Base-by-base conservation (phyloP, 192 early-diverging fungal genomes). In the Ambispora gerdemannii region DNA sequence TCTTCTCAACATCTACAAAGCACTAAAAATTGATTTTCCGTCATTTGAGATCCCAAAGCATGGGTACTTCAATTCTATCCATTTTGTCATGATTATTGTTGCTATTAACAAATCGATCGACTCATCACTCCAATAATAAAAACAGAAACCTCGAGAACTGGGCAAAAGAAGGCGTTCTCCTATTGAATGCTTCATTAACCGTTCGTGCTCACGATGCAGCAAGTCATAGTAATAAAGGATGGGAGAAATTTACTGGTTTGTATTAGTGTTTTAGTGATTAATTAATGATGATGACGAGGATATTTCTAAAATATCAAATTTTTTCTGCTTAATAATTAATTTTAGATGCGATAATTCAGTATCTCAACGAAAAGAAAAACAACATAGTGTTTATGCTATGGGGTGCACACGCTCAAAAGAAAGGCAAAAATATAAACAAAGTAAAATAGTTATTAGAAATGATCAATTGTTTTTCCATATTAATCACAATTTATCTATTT, bases 321-420 rank as follows among this genome's bases (percentile, higher is more conserved):
- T 4, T 24, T 58, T 4, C 3, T 22, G 17, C 28, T 62, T 17
- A 27, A 31, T 33, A 30, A 63, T 2, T 3, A 10, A 20, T 67
- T 59, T 13, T 75, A 79, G 93, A 96, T 74, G 83, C 89, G 0
- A 89, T 95, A 22, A 82, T 98, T 36, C 70, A 81, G 22, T 81
- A 91, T 56, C 69, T 98, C 52, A 90, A 88, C 72, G 75, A 82
- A 4, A 76, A 84, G 33, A 75, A 78, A 2, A 53, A 38, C 0
- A 76, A 87, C 50, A 82, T 95, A 6, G 96, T 98, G 50, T 98
- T 98, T 80, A 87, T 98, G 78, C 83, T 97, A 25, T 98, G 96
- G 95, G 96, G 96, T 22, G 72, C 80, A 24, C 88, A 90, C 72
- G 94, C 94, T 25, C 92, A 93, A 75, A 94, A 94, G 80, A 93